Conservation (phyloP, 2,329 filamentous ascomycete species). For the Thielaviopsis ethacetica region DNA sequence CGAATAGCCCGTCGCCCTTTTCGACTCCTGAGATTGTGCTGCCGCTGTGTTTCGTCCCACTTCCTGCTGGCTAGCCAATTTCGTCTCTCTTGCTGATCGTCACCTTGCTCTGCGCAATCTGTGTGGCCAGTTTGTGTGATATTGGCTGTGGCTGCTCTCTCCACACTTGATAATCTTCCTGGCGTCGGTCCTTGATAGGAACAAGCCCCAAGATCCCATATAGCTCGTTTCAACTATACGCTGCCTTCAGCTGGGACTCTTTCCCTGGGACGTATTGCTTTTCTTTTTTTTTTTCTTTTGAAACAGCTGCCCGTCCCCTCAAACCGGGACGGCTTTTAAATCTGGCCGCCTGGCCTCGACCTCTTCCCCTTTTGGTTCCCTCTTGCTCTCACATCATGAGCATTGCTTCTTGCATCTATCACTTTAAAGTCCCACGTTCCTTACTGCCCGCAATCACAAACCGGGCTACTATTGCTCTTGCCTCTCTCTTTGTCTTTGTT, state of each 20-base stretch:
- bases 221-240: not conserved
- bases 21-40: not conserved
- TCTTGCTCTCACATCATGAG: slow-evolving; percentile 8
- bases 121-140: not conserved
- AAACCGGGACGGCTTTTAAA: slow-evolving; percentile 5
- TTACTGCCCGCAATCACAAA: not conserved
- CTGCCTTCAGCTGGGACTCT: not conserved
- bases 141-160: not conserved
- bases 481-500: slow-evolving; percentile 10
- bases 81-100: not conserved
- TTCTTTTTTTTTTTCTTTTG: no score
- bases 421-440: slow-evolving; percentile 16
- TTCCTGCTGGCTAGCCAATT: not conserved
- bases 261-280: not conserved
- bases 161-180: not conserved
- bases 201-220: not conserved
- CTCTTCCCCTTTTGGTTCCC: slow-evolving; percentile 1
- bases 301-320: not conserved
- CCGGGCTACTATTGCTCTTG: not conserved
- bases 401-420: slow-evolving; percentile 15
- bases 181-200: not conserved
- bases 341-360: slow-evolving; percentile 4
- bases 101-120: not conserved
- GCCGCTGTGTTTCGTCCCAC: slow-evolving; percentile 2
- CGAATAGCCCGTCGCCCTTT: not conserved